Evolutionary conservation across 192 early-diverging fungal genomes (phyloP).

Genomic region (Anaeromyces robustus): DNA sequence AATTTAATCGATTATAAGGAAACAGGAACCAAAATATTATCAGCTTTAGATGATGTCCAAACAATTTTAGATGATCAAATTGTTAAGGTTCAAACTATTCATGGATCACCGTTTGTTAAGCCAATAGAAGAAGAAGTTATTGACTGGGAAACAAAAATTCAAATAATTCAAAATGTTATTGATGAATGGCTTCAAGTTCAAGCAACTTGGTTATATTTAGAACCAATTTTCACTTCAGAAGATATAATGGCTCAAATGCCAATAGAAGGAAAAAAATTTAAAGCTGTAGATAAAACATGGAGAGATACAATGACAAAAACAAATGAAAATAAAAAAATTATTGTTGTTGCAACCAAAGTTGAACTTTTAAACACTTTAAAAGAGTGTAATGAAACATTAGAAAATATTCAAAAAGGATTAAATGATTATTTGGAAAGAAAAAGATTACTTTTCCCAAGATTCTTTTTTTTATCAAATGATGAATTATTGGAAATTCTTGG

Average conservation of each 20-base stretch:
- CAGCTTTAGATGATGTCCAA: conserved; percentile 39
- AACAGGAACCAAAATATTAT: conserved; percentile 38
- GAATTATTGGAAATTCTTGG: conserved; percentile 50
- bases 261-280: conserved; percentile 45
- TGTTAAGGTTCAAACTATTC: conserved; percentile 53
- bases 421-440: conserved; percentile 45
- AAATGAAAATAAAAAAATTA: conserved; percentile 32
- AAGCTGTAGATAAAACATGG: conserved; percentile 38
- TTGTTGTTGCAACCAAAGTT: conserved; percentile 37
- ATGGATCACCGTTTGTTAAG: conserved; percentile 47
- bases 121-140: conserved; percentile 44
- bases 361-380: conserved; percentile 39
- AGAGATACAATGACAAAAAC: conserved; percentile 34
- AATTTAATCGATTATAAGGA: conserved; percentile 22
- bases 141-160: conserved; percentile 39
- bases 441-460: conserved; percentile 38
- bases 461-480: conserved; percentile 51
- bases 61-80: conserved; percentile 48
- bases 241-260: conserved; percentile 60
- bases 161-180: conserved; percentile 37
- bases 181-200: conserved; percentile 54
- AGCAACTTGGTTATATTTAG: conserved; percentile 47
- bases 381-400: conserved; percentile 29
- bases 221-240: conserved; percentile 44
- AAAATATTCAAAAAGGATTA: conserved; percentile 42